Percentiles rank a stretch among this genome's conserved stretches.
These are phyloP conservation scores for Dioscorea dumetorum DNA, from an alignment of 106 monocot species.

Conservation along the genomic window DNA sequence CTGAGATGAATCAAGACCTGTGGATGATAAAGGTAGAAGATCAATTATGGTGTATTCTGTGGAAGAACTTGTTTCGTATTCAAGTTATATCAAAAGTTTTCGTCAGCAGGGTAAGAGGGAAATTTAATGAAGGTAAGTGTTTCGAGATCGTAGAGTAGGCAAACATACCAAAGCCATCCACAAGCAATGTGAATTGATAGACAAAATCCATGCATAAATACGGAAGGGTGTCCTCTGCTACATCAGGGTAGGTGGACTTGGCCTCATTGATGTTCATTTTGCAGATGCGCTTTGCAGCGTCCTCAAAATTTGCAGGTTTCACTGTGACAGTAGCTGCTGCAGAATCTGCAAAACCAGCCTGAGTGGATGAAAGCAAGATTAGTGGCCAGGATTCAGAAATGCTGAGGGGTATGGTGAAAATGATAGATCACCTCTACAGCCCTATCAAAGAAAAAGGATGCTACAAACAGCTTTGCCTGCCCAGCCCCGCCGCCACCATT, in stretches of 20 bases:
- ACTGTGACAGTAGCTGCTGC: conserved; percentile 37
- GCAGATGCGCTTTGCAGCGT: conserved; percentile 47
- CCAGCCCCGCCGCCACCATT: conserved; percentile 97
- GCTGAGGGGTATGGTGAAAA: not conserved
- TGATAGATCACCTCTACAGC: conserved; percentile 65
- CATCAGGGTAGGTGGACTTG: conserved; percentile 32
- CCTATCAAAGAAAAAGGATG: conserved; percentile 95
- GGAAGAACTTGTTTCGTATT: not conserved
- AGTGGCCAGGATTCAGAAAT: not conserved
- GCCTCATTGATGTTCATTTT: conserved; percentile 43
- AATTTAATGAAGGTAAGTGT: not conserved
- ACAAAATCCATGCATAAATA: conserved; percentile 74
- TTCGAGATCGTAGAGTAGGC: too few species aligned
- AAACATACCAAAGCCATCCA: conserved; percentile 59
- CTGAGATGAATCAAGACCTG: conserved; percentile 65
- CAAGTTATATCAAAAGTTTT: too few species aligned
- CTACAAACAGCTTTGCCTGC: conserved; percentile 82
- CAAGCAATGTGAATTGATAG: conserved; percentile 63
- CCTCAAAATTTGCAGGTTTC: conserved; percentile 54
- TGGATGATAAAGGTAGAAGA: not conserved
- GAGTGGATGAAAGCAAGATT: not conserved
- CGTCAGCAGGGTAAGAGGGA: not conserved
- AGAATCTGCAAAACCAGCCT: conserved; percentile 59
- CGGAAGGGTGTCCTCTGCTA: conserved; percentile 43
- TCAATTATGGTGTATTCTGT: not conserved